Percentiles rank a stretch among this genome's conserved stretches.
Conservation (phyloP, 2,329 filamentous ascomycete genomes). For the Pyrenophora teres region DNA sequence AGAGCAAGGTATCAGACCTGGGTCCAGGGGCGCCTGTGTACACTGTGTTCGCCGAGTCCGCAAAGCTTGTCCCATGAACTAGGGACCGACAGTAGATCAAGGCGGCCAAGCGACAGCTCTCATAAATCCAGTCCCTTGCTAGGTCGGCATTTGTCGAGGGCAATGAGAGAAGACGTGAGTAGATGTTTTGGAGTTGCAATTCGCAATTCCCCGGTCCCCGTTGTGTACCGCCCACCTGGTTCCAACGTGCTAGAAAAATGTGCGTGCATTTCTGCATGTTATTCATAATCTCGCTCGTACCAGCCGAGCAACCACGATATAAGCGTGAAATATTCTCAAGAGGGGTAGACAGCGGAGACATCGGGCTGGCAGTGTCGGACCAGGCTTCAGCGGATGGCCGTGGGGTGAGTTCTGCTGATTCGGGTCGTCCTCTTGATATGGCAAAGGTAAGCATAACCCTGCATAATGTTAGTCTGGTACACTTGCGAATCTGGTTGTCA, state of each 20-base stretch:
- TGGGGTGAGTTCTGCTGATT: slow-evolving; percentile 23
- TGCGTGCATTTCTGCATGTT: slow-evolving; percentile 36
- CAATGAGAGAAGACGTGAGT: slow-evolving; percentile 22
- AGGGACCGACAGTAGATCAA: slow-evolving; percentile 40
- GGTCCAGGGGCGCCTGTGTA: slow-evolving; percentile 16
- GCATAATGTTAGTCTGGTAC: background rate
- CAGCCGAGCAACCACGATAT: slow-evolving; percentile 24
- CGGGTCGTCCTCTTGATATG: slow-evolving; percentile 27
- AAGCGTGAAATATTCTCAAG: slow-evolving; percentile 22
- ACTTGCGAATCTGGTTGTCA: background rate
- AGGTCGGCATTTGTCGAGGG: slow-evolving; percentile 19
- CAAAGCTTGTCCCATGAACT: slow-evolving; percentile 31
- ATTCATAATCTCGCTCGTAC: slow-evolving; percentile 28
- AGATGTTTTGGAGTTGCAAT: slow-evolving; percentile 32
- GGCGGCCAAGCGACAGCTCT: slow-evolving; percentile 38
- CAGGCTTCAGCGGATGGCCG: slow-evolving; percentile 7
- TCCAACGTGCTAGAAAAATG: slow-evolving; percentile 27
- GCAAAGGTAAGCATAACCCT: slow-evolving; percentile 35
- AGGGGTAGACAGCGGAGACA: slow-evolving; percentile 33
- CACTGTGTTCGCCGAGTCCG: slow-evolving; percentile 27
- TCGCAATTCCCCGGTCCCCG: slow-evolving; percentile 22
- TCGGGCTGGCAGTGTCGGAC: slow-evolving; percentile 7
- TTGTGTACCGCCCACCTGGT: slow-evolving; percentile 11
- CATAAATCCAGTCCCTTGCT: slow-evolving; percentile 38
- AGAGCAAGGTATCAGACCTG: slow-evolving; percentile 16